phyloP scores from a whole-genome alignment of 495 filamentous ascomycete species.

The Penicillium desertorum region DNA sequence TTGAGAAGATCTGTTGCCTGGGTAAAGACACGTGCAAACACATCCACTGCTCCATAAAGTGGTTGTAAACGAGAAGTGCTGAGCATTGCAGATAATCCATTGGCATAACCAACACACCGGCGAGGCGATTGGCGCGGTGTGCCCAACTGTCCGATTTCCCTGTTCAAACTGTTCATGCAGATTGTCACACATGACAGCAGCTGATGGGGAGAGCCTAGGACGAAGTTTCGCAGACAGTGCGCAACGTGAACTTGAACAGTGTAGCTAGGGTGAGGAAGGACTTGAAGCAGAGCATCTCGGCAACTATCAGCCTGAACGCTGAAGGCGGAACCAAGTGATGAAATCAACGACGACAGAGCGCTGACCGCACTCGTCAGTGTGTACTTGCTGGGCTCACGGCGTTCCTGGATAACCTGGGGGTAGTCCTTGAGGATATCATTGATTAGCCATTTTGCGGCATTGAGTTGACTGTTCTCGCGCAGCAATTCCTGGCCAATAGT shows the following conservation, averaged over 20 bases:
- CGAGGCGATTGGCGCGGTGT: slow-evolving; percentile 76
- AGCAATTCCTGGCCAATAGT: slow-evolving; percentile 79
- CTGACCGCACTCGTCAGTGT: slow-evolving; percentile 76
- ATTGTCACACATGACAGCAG: slow-evolving; percentile 88
- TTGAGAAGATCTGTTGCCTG: slow-evolving; percentile 92
- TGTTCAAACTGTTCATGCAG: slow-evolving; percentile 90
- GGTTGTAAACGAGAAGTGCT: slow-evolving; percentile 86
- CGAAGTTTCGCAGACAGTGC: slow-evolving; percentile 79
- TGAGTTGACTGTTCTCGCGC: slow-evolving; percentile 81
- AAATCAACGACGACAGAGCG: slow-evolving; percentile 75
- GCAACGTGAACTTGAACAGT: slow-evolving; percentile 90
- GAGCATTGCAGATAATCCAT: slow-evolving; percentile 87
- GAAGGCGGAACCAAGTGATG: slow-evolving; percentile 77
- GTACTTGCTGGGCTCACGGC: slow-evolving; percentile 86
- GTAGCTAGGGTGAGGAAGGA: slow-evolving; percentile 92
- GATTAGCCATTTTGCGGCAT: slow-evolving; percentile 76
- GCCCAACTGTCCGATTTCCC: slow-evolving; percentile 77
- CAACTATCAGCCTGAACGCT: slow-evolving; percentile 73
- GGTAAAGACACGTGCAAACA: slow-evolving; percentile 86
- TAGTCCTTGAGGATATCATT: slow-evolving; percentile 93
- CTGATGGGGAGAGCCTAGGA: slow-evolving; percentile 87
- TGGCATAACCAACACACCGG: slow-evolving; percentile 86
- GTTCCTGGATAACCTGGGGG: slow-evolving; percentile 87
- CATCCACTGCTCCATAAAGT: slow-evolving; percentile 91
- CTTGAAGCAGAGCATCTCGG: slow-evolving; percentile 84